Percentiles rank a stretch among this genome's conserved stretches.
These are phyloP conservation scores for Pestalotiopsis sp. DNA, from an alignment of 2,329 filamentous ascomycete genomes.

Conservation along the genomic window DNA sequence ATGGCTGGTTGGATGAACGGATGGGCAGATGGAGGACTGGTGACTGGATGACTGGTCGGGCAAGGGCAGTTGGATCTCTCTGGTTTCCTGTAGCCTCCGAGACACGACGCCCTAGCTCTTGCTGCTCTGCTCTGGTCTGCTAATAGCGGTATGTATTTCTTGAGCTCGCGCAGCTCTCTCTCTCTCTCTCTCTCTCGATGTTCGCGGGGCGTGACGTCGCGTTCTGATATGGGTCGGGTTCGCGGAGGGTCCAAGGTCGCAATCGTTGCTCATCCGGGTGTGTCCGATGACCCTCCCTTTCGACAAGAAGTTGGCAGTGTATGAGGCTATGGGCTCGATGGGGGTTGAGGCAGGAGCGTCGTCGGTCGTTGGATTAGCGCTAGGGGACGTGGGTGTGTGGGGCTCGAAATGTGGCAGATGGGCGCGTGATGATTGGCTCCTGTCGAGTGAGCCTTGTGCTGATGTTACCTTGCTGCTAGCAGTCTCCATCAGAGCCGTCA, in stretches of 20 bases:
- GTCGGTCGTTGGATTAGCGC: constrained; percentile 19
- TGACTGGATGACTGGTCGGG: neutral
- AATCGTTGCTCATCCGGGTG: constrained; percentile 15
- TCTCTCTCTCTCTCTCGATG: neutral
- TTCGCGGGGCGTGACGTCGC: neutral
- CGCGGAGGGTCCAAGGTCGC: constrained; percentile 9
- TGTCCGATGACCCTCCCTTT: constrained; percentile 26
- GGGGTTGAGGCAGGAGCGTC: constrained; percentile 24
- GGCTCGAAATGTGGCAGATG: constrained; percentile 3
- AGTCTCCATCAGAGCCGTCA: neutral
- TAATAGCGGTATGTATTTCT: neutral
- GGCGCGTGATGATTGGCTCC: constrained; percentile 6
- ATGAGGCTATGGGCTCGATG: constrained; percentile 16
- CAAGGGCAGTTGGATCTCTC: neutral
- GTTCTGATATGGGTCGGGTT: constrained; percentile 1
- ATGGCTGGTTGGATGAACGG: neutral
- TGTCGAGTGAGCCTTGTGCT: constrained; percentile 7
- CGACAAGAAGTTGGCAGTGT: constrained; percentile 17
- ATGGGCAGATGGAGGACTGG: neutral
- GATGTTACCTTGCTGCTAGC: neutral
- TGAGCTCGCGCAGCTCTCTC: neutral
- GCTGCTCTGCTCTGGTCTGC: neutral
- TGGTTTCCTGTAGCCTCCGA: neutral
- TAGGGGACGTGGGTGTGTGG: neutral
- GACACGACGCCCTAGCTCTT: neutral